Evolutionary conservation across 1,284 basidiomycete genomes (phyloP).

Genomic region (Trametes versicolor): DNA sequence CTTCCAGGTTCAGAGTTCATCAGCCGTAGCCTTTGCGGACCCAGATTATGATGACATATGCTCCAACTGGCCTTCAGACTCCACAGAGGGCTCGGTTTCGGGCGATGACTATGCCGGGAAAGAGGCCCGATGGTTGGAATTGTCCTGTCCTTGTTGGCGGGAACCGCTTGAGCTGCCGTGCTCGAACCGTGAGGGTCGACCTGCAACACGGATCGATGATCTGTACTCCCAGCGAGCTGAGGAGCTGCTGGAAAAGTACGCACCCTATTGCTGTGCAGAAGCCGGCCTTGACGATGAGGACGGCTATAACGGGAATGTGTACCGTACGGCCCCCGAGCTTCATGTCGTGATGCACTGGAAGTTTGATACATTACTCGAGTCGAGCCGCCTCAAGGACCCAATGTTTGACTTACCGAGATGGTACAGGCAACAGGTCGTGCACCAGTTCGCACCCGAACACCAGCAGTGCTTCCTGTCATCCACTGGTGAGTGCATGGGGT

Average conservation of each 20-base stretch:
- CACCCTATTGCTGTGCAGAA: constrained; percentile 6
- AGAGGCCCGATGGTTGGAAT: too few species aligned
- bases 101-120: too few species aligned
- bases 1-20: too few species aligned
- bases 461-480: constrained; percentile 2
- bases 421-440: constrained; percentile 12
- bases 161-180: not conserved
- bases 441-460: not conserved
- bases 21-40: not conserved
- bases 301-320: not conserved
- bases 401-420: constrained; percentile 12
- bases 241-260: not conserved
- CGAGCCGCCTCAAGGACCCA: not conserved
- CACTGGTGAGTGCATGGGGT: constrained; percentile 1
- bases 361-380: constrained; percentile 11
- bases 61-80: too few species aligned
- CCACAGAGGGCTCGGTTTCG: too few species aligned
- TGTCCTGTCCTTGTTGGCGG: not conserved
- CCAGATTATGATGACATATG: not conserved
- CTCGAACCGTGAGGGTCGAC: not conserved
- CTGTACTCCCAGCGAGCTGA: constrained; percentile 2
- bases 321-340: not conserved
- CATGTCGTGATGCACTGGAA: constrained; percentile 18
- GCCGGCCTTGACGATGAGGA: not conserved
- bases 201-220: not conserved